Base-by-base conservation (phyloP, 495 filamentous ascomycete genomes). In the Aspergillus indologenus region DNA sequence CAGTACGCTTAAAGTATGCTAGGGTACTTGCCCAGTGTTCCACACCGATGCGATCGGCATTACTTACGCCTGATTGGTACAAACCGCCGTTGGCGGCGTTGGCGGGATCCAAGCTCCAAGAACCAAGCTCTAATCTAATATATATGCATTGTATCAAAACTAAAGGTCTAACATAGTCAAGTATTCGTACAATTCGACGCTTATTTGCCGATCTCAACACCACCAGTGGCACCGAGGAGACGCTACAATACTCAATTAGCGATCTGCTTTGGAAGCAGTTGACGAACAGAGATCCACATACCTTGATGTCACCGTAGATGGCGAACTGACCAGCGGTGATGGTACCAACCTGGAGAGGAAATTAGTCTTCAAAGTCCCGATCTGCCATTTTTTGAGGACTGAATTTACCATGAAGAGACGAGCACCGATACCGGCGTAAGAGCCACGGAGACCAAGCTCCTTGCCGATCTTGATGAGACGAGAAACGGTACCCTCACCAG, bases 381-480 rank as follows among this genome's bases (percentile, higher is more conserved):
- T 17, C 15, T 2, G 49, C 19, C 23, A 29, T 14, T 12, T 19
- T 29, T 21, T 0, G 18, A 42, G 17, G 23, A 17, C 34, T 7
- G 3, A 21, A 55, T 61, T 59, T 57, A 74, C 71, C 72, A 76
- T 75, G 83, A 96, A 92, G 58, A 96, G 81, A 84, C 92, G 87
- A 64, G 94, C 91, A 69, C 92, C 92, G 70, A 98, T 91, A 85
- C 94, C 94, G 63, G 83, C 82, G 80, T 90, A 98, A 43, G 85
- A 89, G 72, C 94, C 94, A 61, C 84, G 83, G 66, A 98, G 66
- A 70, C 94, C 94, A 66, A 98, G 89, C 79, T 98, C 94, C 76
- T 89, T 90, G 63, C 77, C 91, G 72, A 98, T 98, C 88, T 97
- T 97, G 81, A 96, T 83, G 61, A 98, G 81, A 75, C 94, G 90